Conservation (phyloP, 441 rosid species). For the Euphorbia celastroides region DNA sequence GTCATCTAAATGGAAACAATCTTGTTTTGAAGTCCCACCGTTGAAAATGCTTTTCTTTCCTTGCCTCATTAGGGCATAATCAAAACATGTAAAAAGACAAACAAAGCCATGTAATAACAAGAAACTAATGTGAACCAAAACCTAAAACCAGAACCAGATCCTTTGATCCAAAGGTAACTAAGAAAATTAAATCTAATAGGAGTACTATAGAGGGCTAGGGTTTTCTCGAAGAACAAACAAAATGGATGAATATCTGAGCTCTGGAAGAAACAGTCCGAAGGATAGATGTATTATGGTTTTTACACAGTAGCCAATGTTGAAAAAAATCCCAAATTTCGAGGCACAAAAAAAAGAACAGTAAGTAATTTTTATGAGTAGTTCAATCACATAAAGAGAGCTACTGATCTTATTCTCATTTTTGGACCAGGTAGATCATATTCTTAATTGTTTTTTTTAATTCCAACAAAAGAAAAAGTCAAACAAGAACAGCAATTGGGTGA, state of each 20-base stretch:
- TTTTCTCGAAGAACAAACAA: not conserved
- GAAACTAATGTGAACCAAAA: not conserved
- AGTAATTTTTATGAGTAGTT: conserved; percentile 4
- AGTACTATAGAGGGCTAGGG: conserved; percentile 10
- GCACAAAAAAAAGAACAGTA: no score
- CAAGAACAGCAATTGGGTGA: no score
- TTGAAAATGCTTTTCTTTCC: not conserved
- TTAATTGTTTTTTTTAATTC: conserved; percentile 31
- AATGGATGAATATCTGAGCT: not conserved
- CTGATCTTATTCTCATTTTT: conserved; percentile 34
- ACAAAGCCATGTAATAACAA: not conserved
- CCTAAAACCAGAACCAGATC: not conserved
- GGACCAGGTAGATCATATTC: no score
- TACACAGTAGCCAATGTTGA: no score
- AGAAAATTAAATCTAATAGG: not conserved
- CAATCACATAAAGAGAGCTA: conserved; percentile 53
- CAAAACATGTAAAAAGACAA: conserved; percentile 8
- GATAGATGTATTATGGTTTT: no score
- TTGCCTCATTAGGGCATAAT: conserved; percentile 7
- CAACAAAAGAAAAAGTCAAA: conserved; percentile 38
- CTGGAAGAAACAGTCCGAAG: no score
- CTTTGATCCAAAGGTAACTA: not conserved
- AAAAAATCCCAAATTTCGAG: no score
- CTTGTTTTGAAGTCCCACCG: not conserved
- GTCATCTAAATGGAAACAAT: not conserved